Percentiles rank a stretch among this genome's conserved stretches.
These are phyloP conservation scores for Hypoxylon sp. DNA, from an alignment of 2,329 filamentous ascomycete species.

Conservation along the genomic window DNA sequence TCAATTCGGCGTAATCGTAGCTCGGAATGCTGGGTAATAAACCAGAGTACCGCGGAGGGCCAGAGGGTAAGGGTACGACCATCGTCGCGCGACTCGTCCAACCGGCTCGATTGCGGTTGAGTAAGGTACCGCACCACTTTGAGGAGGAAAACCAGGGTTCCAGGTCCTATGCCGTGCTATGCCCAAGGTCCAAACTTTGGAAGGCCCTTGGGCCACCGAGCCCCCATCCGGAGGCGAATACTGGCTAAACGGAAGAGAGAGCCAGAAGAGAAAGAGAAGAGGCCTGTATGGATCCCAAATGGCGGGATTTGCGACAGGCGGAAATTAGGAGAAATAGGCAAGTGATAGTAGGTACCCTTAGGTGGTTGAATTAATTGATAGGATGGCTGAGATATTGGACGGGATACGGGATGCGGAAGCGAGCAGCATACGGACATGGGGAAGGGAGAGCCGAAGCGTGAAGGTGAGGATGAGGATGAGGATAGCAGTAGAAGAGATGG, in stretches of 20 bases:
- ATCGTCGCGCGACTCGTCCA: slow-evolving; percentile 21
- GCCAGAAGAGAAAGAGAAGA: slow-evolving; percentile 26
- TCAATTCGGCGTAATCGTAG: slow-evolving; percentile 15
- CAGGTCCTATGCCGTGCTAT: no score
- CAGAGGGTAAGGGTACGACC: slow-evolving; percentile 23
- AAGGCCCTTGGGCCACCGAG: slow-evolving; percentile 30
- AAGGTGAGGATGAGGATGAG: no score
- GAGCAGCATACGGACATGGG: slow-evolving; percentile 6
- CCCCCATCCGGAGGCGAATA: slow-evolving; percentile 35
- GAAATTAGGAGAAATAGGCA: slow-evolving; percentile 21
- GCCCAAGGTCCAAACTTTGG: slow-evolving; percentile 25
- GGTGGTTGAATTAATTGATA: slow-evolving; percentile 14
- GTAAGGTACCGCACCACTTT: slow-evolving; percentile 25
- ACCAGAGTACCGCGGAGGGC: slow-evolving; percentile 4
- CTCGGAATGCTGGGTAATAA: slow-evolving; percentile 10
- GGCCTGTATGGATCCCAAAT: slow-evolving; percentile 18
- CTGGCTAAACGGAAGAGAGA: slow-evolving; percentile 36
- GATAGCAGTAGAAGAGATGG: slow-evolving; percentile 37
- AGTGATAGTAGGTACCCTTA: slow-evolving; percentile 12
- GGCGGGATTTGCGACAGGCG: slow-evolving; percentile 12
- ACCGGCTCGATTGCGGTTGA: slow-evolving; percentile 32
- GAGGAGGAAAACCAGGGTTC: slow-evolving; percentile 13
- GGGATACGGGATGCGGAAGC: slow-evolving; percentile 12
- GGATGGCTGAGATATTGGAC: background rate
- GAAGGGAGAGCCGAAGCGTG: slow-evolving; percentile 29